Percentiles rank a stretch among this genome's conserved stretches.
These are phyloP conservation scores for Pseudoneurospora amorphoporcata DNA, from an alignment of 495 filamentous ascomycete genomes.

Conservation along the genomic window DNA sequence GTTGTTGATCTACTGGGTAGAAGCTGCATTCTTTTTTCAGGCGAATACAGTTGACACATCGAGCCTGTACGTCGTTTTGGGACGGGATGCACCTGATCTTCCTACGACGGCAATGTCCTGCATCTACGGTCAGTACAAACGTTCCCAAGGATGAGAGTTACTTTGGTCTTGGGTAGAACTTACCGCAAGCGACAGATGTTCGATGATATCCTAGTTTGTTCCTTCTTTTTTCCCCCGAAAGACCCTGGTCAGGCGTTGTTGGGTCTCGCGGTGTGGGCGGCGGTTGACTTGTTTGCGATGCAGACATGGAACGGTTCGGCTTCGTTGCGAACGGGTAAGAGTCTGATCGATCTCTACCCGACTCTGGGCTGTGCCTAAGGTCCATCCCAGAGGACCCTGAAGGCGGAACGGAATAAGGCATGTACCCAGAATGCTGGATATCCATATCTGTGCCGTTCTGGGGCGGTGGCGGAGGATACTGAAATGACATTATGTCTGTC, in stretches of 20 bases:
- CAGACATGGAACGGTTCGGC: slow-evolving; percentile 52
- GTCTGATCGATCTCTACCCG: slow-evolving; percentile 27
- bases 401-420: slow-evolving; percentile 28
- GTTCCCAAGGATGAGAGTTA: background rate
- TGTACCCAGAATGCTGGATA: slow-evolving; percentile 30
- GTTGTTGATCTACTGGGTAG: slow-evolving; percentile 81
- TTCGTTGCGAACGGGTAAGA: slow-evolving; percentile 30
- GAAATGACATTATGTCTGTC: slow-evolving; percentile 43
- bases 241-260: slow-evolving; percentile 14
- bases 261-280: slow-evolving; percentile 13
- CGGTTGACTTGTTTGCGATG: slow-evolving; percentile 42
- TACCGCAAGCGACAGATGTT: slow-evolving; percentile 95
- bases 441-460: slow-evolving; percentile 35
- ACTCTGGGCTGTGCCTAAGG: slow-evolving; percentile 27
- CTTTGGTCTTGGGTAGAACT: slow-evolving; percentile 30
- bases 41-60: slow-evolving; percentile 92
- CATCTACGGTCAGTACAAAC: slow-evolving; percentile 7
- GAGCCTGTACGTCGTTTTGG: slow-evolving; percentile 64
- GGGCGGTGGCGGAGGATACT: slow-evolving; percentile 38
- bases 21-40: slow-evolving; percentile 95
- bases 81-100: slow-evolving; percentile 91
- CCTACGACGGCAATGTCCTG: slow-evolving; percentile 86
- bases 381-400: slow-evolving; percentile 30
- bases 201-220: slow-evolving; percentile 97
- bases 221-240: slow-evolving; percentile 71